Conservation (phyloP, 805 yeast species). For the Candida germanica region DNA sequence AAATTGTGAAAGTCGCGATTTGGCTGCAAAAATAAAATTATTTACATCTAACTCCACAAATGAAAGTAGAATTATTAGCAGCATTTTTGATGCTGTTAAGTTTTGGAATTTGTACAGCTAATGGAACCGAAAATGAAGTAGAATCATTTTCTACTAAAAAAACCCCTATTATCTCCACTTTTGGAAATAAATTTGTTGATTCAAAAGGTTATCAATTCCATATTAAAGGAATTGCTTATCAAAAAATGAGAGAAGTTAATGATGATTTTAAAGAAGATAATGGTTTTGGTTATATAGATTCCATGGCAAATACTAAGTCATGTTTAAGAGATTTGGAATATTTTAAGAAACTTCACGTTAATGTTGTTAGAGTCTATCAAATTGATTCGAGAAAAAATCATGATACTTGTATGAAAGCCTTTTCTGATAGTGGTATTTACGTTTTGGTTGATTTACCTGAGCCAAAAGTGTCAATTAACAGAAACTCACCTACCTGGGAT, state of each 20-base stretch:
- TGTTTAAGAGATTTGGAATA: slow-evolving; percentile 87
- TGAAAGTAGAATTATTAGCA: too few species aligned
- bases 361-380: slow-evolving; percentile 83
- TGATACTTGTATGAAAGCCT: slow-evolving; percentile 70
- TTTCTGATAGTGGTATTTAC: slow-evolving; percentile 39
- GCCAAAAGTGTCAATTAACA: slow-evolving; percentile 31
- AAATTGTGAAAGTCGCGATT: too few species aligned
- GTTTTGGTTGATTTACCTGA: slow-evolving; percentile 36
- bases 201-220: slow-evolving; percentile 77
- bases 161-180: neutral
- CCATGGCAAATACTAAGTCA: slow-evolving; percentile 64
- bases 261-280: slow-evolving; percentile 18
- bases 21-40: too few species aligned
- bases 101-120: too few species aligned
- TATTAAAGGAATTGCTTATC: slow-evolving; percentile 86
- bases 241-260: slow-evolving; percentile 55
- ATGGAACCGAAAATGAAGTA: too few species aligned
- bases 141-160: too few species aligned
- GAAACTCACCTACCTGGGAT: slow-evolving; percentile 36
- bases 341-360: slow-evolving; percentile 63
- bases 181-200: slow-evolving; percentile 65
- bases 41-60: too few species aligned
- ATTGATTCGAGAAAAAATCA: slow-evolving; percentile 71
- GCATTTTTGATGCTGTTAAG: too few species aligned
- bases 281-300: slow-evolving; percentile 55